Base-by-base conservation (phyloP, 176 grass and related monocot genomes). In the Ananas comosus region DNA sequence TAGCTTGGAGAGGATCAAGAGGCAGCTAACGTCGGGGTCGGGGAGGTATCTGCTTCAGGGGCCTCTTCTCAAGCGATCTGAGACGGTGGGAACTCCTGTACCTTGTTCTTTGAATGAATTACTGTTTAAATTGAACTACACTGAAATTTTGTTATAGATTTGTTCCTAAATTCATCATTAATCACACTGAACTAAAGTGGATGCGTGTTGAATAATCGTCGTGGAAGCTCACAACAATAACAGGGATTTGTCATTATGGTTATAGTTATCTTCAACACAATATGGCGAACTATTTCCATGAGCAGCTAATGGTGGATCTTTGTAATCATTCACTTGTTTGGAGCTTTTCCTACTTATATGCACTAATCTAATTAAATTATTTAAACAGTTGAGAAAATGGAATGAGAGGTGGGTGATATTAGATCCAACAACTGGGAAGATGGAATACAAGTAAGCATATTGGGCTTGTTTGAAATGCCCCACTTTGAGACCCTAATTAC, bases 1-100 rank as follows among this genome's bases (percentile, higher is more conserved):
- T 72, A 93, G 80, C 74, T 83, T 99, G 78, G 90, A 99, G 80
- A 99, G 93, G 80, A 88, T 99, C 73, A 99, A 99, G 82, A 85
- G 85, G 75, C 84, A 99, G 82, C 89, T 99, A 11, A 82, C 85
- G 52, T 74, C 87, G 69, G 90, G 87, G 47, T 76, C 94, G 70
- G 94, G 89, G 64, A 85, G 90, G 77, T 99, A 88, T 82, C 71
- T 93, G 65, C 87, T 99, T 70, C 94, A 99, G 67, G 90, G 89
- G 0, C 90, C 85, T 66, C 76, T 99, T 84, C 72, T 93, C 18
- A 99, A 99, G 87, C 90, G 94, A 91, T 99, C 94, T 72, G 94
- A 99, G 78, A 99, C 94, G 80, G 93, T 97, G 81, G 29, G 71
- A 13, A 29, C 51, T 80, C 18, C 13, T 50, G 54, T 70, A 48